Base-by-base conservation (phyloP, 495 filamentous ascomycete species). In the Endocarpon pusillum region DNA sequence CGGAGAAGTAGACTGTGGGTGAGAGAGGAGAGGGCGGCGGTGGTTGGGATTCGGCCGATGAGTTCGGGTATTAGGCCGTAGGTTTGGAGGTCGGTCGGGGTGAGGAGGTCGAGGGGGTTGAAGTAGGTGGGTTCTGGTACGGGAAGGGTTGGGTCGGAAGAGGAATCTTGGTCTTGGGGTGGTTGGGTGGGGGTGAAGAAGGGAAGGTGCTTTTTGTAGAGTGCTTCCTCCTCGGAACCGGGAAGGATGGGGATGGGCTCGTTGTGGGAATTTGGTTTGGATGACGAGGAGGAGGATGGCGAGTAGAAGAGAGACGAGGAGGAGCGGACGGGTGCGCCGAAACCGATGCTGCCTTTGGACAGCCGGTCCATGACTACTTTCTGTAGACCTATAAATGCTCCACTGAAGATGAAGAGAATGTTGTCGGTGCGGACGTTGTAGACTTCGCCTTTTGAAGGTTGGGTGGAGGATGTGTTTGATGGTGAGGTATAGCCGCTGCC, bases 41-140 rank as follows among this genome's bases (percentile, higher is more conserved):
- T 74, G 37, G 92, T 77, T 12, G 89, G 87, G 38, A 97, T 75
- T 14, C 89, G 75, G 20, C 89, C 91, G 33, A 80, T 64, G n/a
- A 96, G 67, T 55, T 97, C 89, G 6, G 89, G 89, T 38, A 97
- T 94, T 36, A 97, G 78, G 21, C 91, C 91, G 49, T 81, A 97
- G 23, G 66, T 72, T 54, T 94, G 84, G 3, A 97, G 62, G 47
- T 97, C 89, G 1, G 71, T 64, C 1, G 84, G 81, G 15, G 75
- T 75, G 22, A 83, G 64, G 3, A 92, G 70, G 41, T 92, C 81
- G 2, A 94, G 64, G 12, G 81, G 73, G 24, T 87, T 91, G 46
- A 81, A 78, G 35, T 64, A 66, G 26, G 52, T 57, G 26, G 67
- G 57, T 21, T 63, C 54, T 26, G 36, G 31, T 21, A 38, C 35